Evolutionary conservation across 148 eudicot genomes (phyloP).

Genomic region (Spergularia marina): DNA sequence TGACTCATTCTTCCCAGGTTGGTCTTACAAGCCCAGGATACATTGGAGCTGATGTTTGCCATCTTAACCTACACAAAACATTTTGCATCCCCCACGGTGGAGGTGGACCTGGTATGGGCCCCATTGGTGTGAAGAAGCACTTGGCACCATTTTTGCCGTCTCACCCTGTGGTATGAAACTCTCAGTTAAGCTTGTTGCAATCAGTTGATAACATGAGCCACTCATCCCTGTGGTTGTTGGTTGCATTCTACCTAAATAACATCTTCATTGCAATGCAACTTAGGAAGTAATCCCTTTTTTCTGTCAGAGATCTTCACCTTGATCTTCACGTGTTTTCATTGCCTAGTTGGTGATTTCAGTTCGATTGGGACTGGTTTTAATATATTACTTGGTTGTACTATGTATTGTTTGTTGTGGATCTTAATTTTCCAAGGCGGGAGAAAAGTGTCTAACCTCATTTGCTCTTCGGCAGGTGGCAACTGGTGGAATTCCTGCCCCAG

Average conservation of each 20-base stretch:
- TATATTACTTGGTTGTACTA: too few relatives aligned
- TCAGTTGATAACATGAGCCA: not conserved
- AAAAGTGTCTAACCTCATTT: slow-evolving; percentile 16
- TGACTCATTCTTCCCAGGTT: slow-evolving; percentile 46
- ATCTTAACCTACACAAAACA: slow-evolving; percentile 97
- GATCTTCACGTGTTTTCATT: not conserved
- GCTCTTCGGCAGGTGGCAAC: slow-evolving; percentile 58
- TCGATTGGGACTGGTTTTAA: too few relatives aligned
- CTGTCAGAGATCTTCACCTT: not conserved
- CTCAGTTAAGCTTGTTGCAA: slow-evolving; percentile 4
- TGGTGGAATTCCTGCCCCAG: slow-evolving; percentile 89
- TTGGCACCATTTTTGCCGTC: slow-evolving; percentile 96
- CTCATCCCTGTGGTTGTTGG: not conserved
- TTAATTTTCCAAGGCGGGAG: too few relatives aligned
- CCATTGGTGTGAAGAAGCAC: slow-evolving; percentile 97
- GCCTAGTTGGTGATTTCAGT: not conserved
- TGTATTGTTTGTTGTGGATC: too few relatives aligned
- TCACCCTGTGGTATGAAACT: slow-evolving; percentile 87
- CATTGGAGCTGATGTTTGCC: slow-evolving; percentile 99
- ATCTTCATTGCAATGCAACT: not conserved
- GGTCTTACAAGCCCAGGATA: slow-evolving; percentile 97
- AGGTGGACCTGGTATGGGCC: slow-evolving; percentile 99
- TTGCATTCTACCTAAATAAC: not conserved
- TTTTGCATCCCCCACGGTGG: slow-evolving; percentile 99
- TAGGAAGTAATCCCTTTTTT: not conserved